Percentiles rank a stretch among this genome's conserved stretches.
Conservation (phyloP, 345 rosid species). For the Hibiscus syriacus region DNA sequence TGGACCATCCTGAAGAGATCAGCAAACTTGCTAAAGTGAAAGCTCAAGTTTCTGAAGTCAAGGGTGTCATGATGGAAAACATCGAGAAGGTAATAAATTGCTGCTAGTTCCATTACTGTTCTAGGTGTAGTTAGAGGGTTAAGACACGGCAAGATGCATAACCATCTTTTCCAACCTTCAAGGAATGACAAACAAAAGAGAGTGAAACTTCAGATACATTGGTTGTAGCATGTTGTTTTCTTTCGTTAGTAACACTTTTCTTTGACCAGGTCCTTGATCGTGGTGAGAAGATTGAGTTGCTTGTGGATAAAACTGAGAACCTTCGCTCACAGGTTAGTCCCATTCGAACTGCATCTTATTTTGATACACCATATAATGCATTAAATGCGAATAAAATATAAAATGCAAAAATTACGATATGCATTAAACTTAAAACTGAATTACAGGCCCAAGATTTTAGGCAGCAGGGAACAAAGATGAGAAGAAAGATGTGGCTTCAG, state of each 20-base stretch:
- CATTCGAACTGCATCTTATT: not conserved
- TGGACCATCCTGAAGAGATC: constrained; percentile 95
- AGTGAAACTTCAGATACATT: not conserved
- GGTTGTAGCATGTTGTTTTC: not conserved
- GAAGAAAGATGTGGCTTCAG: constrained; percentile 83
- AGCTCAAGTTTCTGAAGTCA: constrained; percentile 96
- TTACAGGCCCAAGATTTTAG: constrained; percentile 89
- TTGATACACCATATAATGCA: too few relatives aligned
- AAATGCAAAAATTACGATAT: not conserved
- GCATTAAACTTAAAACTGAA: not conserved
- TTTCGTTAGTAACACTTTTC: not conserved
- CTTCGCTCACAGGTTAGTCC: constrained; percentile 85
- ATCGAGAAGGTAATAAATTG: constrained; percentile 70
- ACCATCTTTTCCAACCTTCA: not conserved
- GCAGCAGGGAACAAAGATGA: constrained; percentile 84
- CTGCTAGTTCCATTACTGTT: not conserved
- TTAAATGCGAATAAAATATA: not conserved
- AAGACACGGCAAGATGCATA: not conserved
- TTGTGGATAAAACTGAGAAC: constrained; percentile 98
- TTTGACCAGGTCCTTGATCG: constrained; percentile 83
- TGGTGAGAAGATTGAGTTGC: constrained; percentile 96
- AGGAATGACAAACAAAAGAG: not conserved
- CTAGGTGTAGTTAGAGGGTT: constrained; percentile 7
- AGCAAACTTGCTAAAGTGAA: too few relatives aligned
- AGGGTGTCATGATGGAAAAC: constrained; percentile 27